Percentiles rank a stretch among this genome's conserved stretches.
These are phyloP conservation scores for Backusella liffmaniae DNA, from an alignment of 192 early-diverging fungal genomes.

Conservation along the genomic window DNA sequence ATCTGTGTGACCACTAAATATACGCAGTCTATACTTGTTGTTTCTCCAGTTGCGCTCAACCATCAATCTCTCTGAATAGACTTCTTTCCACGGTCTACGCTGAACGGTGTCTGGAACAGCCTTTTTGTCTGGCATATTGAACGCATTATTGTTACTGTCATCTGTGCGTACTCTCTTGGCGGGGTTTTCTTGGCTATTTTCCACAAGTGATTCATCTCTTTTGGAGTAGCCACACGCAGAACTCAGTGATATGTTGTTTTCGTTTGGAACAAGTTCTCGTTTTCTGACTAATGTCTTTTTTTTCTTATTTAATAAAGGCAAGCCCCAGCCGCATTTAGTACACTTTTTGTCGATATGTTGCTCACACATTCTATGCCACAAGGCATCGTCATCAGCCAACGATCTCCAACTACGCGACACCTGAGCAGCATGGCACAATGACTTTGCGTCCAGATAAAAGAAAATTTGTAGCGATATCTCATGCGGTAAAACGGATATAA, in stretches of 20 bases:
- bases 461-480: constrained; percentile 86
- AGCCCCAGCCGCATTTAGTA: constrained; percentile 94
- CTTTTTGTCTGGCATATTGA: neutral
- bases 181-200: neutral
- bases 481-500: constrained; percentile 68
- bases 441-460: constrained; percentile 88
- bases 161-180: neutral
- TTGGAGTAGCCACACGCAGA: constrained; percentile 14
- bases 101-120: constrained; percentile 12
- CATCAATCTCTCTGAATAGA: constrained; percentile 89
- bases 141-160: neutral
- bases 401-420: constrained; percentile 77
- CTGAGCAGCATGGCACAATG: constrained; percentile 89
- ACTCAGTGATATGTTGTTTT: constrained; percentile 17
- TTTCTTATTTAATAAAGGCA: constrained; percentile 81
- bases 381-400: constrained; percentile 87
- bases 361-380: constrained; percentile 98
- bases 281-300: constrained; percentile 12
- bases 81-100: constrained; percentile 89
- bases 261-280: constrained; percentile 17
- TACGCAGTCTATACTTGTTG: constrained; percentile 63
- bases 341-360: constrained; percentile 98
- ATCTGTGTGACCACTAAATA: constrained; percentile 81
- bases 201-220: neutral
- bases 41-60: constrained; percentile 95